Base-by-base conservation (phyloP, 1,139 yeast genomes). In the Candida neerlandica region DNA sequence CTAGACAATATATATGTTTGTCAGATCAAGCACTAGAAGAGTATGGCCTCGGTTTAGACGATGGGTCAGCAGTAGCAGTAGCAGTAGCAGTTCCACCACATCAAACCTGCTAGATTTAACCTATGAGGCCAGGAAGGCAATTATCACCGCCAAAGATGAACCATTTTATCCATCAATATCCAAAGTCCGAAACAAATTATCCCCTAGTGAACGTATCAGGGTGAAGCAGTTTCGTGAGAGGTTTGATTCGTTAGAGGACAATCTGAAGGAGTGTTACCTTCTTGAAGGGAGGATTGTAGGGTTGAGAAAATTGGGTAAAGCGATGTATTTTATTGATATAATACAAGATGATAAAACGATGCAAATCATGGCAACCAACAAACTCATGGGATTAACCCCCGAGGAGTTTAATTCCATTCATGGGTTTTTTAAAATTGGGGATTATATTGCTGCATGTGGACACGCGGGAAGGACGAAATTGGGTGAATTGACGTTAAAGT, bases 401-500 rank as follows among this genome's bases (percentile, higher is more conserved):
- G 80, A 74, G 0, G 73, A 71, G 37, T 88, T 88, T 59, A 63
- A 67, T 12, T 60, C 64, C 1, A 51, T 60, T 0, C 85, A 84
- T 60, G 65, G 66, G 2, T 63, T 72, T 37, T 69, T 90, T 41
- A 73, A 85, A 44, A 77, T 80, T 32, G 97, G 97, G 0, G 99
- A 92, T 63, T 79, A 77, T 43, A 70, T 91, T 2, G 71, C 80
- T 5, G 81, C 84, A 32, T 58, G 68, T 4, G 99, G 99, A 0
- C 61, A 61, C 18, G 91, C 97, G 0, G 88, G 95, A 35, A 65
- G 80, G 3, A 89, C 97, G 0, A 82, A 85, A 48, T 81, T 84
- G 1, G 96, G 96, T 0, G 95, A 89, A 59, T 69, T 92, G 11
- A 86, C 97, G 1, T 61, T 94, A 49, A 82, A 88, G 56, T 77